Evolutionary conservation across 768 basidiomycete genomes (phyloP), one percentile per base, ranked within the genome.

Genomic region (Mycena alexandri): DNA sequence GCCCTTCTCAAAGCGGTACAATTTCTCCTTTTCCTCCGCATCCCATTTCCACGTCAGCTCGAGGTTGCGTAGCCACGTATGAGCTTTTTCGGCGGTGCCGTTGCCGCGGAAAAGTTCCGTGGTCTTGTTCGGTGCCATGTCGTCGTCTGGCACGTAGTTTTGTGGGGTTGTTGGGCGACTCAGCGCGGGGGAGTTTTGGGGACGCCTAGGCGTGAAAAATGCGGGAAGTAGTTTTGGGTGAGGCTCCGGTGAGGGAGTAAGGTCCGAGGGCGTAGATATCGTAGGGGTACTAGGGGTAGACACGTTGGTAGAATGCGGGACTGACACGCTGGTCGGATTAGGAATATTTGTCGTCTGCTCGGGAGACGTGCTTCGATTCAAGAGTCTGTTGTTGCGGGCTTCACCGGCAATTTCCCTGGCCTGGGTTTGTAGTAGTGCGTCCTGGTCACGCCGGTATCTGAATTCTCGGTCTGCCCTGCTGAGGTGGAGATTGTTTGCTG

Each of bases 31-130:
- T 2, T 61, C 57, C n/a, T 48, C 38, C 7, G 59, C 44, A 19
- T 54, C n/a, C n/a, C n/a, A n/a, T n/a, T n/a, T n/a, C n/a, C n/a
- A n/a, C n/a, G n/a, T n/a, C n/a, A n/a, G n/a, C 58, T 66, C 24
- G n/a, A 66, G 43, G 24, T 29, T 63, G 12, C 19, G 42, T 5
- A 64, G 54, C 63, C 63, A 64, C 6, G 29, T 25, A 17, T 57
- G 63, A 10, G 63, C 46, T 48, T 64, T 34, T 43, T 56, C 63
- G 5, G 51, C 52, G 2, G 51, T 63, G 38, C 61, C 41, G 25
- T 25, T 47, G 42, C 61, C 61, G 25, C 61, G 52, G 42, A 63
- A 63, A 9, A 63, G 52, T 17, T 63, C 61, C 41, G 52, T 38
- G n/a, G 50, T 42, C n/a, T 61, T 61, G 3, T 12, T 16, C 3